Conservation (phyloP, 2,329 filamentous ascomycete genomes). For the Curvularia spicifera region DNA sequence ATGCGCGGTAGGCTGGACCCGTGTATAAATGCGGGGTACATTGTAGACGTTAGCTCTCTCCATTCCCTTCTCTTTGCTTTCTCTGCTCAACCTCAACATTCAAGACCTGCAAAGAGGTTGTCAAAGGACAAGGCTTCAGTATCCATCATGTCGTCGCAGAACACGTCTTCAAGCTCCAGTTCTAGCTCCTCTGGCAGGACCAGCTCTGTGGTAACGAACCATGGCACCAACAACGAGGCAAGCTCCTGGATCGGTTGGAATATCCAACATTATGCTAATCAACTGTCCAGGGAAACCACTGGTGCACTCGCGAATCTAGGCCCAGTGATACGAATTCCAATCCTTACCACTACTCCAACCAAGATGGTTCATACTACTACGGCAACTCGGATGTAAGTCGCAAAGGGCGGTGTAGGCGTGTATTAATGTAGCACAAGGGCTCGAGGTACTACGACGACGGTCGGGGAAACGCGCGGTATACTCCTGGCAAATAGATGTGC, state of each 20-base stretch:
- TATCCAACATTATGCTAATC: background rate
- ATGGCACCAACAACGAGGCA: conserved; percentile 49
- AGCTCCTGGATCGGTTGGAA: background rate
- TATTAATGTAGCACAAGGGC: conserved; percentile 20
- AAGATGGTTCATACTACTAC: conserved; percentile 47
- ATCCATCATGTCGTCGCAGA: conserved; percentile 7
- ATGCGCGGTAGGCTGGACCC: background rate
- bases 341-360: conserved; percentile 52
- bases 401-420: background rate
- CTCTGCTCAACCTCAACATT: background rate
- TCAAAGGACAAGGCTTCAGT: background rate
- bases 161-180: conserved; percentile 21
- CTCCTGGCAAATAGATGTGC: conserved; percentile 27
- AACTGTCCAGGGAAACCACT: conserved; percentile 48
- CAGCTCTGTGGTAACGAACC: conserved; percentile 49
- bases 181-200: conserved; percentile 16
- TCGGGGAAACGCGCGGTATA: conserved; percentile 41
- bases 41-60: background rate
- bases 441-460: conserved; percentile 50
- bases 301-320: conserved; percentile 50
- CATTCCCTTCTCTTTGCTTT: background rate
- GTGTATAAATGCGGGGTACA: background rate
- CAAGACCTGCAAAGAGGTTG: background rate
- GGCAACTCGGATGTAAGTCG: conserved; percentile 37
- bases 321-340: conserved; percentile 44